Evolutionary conservation across 495 filamentous ascomycete genomes (phyloP), one percentile per base, ranked within the genome.

Genomic region (Podospora fimiseda): DNA sequence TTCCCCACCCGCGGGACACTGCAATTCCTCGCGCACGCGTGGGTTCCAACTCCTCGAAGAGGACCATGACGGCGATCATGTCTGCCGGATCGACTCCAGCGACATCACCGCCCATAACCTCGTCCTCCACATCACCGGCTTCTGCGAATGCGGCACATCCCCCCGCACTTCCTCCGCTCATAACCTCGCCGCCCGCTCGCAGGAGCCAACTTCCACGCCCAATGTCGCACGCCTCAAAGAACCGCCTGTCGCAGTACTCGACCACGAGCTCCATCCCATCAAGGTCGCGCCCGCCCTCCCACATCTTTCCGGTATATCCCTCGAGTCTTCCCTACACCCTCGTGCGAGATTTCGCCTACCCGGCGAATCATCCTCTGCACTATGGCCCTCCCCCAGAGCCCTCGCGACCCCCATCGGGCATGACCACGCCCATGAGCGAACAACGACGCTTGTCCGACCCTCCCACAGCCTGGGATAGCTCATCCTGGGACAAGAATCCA

Each of bases 341-440:
- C 7, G 91, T 99, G 27, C 87, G 94, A 58, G 93, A 99, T 74
- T 99, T 97, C 69, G 93, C 94, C 41, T 99, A 97, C 61, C 83
- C 89, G 5, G 58, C 79, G 13, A 75, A 76, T 16, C 88, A 97
- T 63, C 90, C 89, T 13, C 72, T 95, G 60, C 92, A 96, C 76
- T 96, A 97, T 75, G 93, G 93, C 20, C 90, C 93, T 22, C 86
- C 88, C 1, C 79, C 82, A n/a, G 84, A 88, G 58, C 70, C 80
- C n/a, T 83, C 81, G 15, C 73, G 73, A 50, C 75, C 80, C 14
- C 75, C 78, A 6, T 94, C 89, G 9, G 84, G 84, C 24, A 78
- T 86, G 53, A 90, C 88, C 1, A 95, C 93, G 2, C 92, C 94
- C 4, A 84, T 79, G 22, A 95, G 88, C 69, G 93, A 92, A 65